Evolutionary conservation across 805 yeast genomes (phyloP), one percentile per base, ranked within the genome.

Genomic region (Candida ponderosae): DNA sequence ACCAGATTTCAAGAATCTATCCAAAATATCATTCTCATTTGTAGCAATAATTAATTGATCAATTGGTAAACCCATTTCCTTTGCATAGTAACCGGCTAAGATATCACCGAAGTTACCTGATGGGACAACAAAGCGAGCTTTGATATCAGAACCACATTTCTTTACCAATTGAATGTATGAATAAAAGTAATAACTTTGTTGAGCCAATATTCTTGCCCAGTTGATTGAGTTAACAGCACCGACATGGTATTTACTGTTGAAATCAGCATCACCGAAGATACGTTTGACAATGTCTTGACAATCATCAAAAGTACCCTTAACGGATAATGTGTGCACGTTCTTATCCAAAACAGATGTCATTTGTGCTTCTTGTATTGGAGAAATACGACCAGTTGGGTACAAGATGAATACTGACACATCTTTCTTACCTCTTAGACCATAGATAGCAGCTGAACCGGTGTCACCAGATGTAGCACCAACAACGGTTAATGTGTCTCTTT

Each of bases 401-500:
- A 93, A 67, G 46, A 93, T 93, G 63, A 93, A 93, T 18, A 93
- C 98, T 23, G 94, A 83, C n/a, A 93, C 96, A 60, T 93, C 97
- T 63, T 88, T 84, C 66, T 93, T 93, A 60, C 94, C 94, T 66
- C 98, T 76, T 48, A 93, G 74, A 38, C 99, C 99, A 64, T 93
- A 93, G 49, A 93, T 93, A 44, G 99, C 98, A 38, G 99, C 99
- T 37, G 96, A 84, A 42, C 99, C 99, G 33, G 99, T 93, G 56
- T 93, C 99, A 56, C 99, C 99, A 33, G 95, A 83, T 20, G 99
- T 93, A 32, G 99, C 99, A 55, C 99, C 99, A 40, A 93, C 96
- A 47, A 93, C 97, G 29, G 99, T 93, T 54, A 93, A 70, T 41
- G 76, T 74, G 50, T 87, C 93, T 58, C 90, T 74, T 47, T 73